phyloP scores from a whole-genome alignment of 2,329 filamentous ascomycete species.

The Penicillium aurantiogriseum region DNA sequence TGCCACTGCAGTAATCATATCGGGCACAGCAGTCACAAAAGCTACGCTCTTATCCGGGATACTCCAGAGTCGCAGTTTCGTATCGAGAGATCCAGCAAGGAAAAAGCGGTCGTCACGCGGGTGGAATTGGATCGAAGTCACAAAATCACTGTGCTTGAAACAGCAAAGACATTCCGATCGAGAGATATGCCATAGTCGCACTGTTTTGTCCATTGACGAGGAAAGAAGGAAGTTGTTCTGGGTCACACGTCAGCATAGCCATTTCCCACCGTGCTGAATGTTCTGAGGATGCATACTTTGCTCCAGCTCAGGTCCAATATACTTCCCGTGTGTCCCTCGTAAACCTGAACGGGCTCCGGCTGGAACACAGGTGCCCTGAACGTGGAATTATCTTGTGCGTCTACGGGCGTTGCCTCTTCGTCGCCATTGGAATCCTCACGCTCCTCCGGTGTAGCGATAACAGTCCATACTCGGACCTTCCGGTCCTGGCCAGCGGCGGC shows the following conservation, averaged over 20 bases:
- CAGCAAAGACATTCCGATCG: conserved; percentile 83
- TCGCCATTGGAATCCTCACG: conserved; percentile 71
- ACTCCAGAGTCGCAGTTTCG: conserved; percentile 86
- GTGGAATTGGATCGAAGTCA: conserved; percentile 92
- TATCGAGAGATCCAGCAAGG: conserved; percentile 86
- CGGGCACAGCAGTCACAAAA: conserved; percentile 71
- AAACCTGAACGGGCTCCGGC: conserved; percentile 73
- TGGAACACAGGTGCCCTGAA: conserved; percentile 90
- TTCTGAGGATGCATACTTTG: conserved; percentile 55
- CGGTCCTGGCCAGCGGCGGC: conserved; percentile 90
- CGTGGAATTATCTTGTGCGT: conserved; percentile 55
- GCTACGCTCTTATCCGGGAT: conserved; percentile 95
- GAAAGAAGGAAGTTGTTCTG: conserved; percentile 92
- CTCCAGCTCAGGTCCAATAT: conserved; percentile 95
- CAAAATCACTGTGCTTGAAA: conserved; percentile 92
- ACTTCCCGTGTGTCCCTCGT: conserved; percentile 77
- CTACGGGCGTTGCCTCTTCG: conserved; percentile 53
- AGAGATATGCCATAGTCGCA: conserved; percentile 88
- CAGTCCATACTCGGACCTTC: conserved; percentile 82
- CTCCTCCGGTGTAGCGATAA: conserved; percentile 79
- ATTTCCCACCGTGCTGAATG: neutral
- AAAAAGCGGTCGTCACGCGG: conserved; percentile 96
- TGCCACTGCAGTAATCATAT: conserved; percentile 89
- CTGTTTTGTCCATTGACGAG: conserved; percentile 97
- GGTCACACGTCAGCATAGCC: conserved; percentile 6